Percentiles rank a stretch among this genome's conserved stretches.
These are phyloP conservation scores for Endotrypanum monterogeii DNA, from an alignment of 208 protist genomes.

Conservation along the genomic window DNA sequence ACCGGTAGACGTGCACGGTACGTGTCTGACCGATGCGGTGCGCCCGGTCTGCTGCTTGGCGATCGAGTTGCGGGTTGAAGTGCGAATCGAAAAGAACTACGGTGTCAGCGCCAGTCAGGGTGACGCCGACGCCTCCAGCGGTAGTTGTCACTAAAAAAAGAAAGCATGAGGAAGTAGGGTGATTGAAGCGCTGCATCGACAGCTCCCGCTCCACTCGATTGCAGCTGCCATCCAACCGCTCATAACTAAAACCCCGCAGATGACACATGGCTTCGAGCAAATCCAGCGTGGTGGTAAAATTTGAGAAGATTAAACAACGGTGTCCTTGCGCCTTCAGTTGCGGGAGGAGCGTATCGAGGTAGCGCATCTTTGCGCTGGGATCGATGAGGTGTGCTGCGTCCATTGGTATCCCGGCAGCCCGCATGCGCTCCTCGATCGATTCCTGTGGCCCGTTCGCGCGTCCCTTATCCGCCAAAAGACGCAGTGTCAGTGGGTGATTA, in stretches of 20 bases:
- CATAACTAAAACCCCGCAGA: conserved; percentile 75
- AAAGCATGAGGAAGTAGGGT: conserved; percentile 86
- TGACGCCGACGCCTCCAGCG: conserved; percentile 98
- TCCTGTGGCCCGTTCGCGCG: conserved; percentile 21
- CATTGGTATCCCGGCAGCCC: conserved; percentile 57
- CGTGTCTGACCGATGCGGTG: conserved; percentile 97
- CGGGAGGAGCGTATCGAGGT: conserved; percentile 93
- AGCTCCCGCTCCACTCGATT: conserved; percentile 88
- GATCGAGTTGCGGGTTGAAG: conserved; percentile 98
- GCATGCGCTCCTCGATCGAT: conserved; percentile 46
- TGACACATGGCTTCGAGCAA: conserved; percentile 81
- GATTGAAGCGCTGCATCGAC: conserved; percentile 95
- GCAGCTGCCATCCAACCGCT: conserved; percentile 82
- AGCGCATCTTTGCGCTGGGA: conserved; percentile 92
- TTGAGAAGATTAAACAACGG: conserved; percentile 91
- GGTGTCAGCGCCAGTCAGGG: conserved; percentile 95
- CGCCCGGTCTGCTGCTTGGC: conserved; percentile 95
- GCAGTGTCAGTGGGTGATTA: conserved; percentile 82
- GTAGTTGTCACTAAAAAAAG: conserved; percentile 97
- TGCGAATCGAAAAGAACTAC: conserved; percentile 97
- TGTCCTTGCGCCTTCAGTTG: conserved; percentile 78
- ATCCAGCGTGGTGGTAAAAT: conserved; percentile 90
- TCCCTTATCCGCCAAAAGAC: conserved; percentile 57
- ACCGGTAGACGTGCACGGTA: conserved; percentile 94
- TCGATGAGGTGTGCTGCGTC: conserved; percentile 64